Evolutionary conservation across 768 basidiomycete genomes (phyloP).

Genomic region (Tulasnella sp.): DNA sequence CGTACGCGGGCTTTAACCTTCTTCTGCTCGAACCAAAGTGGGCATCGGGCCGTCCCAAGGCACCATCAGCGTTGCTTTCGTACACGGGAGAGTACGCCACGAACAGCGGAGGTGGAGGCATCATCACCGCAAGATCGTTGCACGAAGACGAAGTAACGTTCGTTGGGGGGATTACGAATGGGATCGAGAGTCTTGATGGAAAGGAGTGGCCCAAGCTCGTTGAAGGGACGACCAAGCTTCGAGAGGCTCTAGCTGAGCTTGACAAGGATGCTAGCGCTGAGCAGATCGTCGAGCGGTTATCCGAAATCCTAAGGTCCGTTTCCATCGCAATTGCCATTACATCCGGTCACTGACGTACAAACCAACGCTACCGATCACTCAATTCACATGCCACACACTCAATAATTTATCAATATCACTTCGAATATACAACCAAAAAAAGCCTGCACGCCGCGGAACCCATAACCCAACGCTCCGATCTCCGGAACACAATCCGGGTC

Average conservation of each 20-base stretch:
- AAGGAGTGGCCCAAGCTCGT: conserved; percentile 68
- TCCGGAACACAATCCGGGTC: conserved; percentile 16
- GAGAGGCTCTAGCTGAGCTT: conserved; percentile 35
- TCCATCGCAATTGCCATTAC: neutral
- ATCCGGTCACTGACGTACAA: conserved; percentile 9
- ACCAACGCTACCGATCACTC: neutral
- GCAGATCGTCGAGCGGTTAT: conserved; percentile 50
- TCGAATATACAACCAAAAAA: too few species aligned
- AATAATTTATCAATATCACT: neutral
- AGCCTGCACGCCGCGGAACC: neutral
- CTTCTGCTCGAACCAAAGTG: conserved; percentile 43
- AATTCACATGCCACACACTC: neutral
- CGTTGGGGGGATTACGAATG: conserved; percentile 65
- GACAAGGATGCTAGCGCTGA: conserved; percentile 39
- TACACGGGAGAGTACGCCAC: conserved; percentile 55
- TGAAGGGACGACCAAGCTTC: conserved; percentile 39
- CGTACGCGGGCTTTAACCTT: conserved; percentile 76
- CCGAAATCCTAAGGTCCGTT: conserved; percentile 64
- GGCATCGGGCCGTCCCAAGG: neutral
- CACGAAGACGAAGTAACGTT: conserved; percentile 38
- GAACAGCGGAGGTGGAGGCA: conserved; percentile 63
- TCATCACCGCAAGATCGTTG: conserved; percentile 47
- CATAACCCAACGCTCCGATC: neutral
- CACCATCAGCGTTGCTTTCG: conserved; percentile 27
- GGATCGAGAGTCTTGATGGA: conserved; percentile 55